Evolutionary conservation across 305 asterid species (phyloP).

Genomic region (Fraxinus greggii): DNA sequence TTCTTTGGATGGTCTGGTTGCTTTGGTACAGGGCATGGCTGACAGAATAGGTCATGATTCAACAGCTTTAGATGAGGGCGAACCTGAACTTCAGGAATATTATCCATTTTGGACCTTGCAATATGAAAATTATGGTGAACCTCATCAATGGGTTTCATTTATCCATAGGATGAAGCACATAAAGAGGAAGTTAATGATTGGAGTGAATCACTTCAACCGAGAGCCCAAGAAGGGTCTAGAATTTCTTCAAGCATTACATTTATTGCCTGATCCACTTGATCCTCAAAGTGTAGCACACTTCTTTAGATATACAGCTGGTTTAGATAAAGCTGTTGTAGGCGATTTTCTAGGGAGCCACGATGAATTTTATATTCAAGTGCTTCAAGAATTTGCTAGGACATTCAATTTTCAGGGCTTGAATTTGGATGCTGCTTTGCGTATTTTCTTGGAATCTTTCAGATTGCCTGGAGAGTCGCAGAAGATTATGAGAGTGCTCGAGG

Average conservation of each 20-base stretch:
- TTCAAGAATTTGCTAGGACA: constrained; percentile 77
- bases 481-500: constrained; percentile 92
- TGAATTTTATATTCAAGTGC: constrained; percentile 77
- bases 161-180: constrained; percentile 69
- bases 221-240: constrained; percentile 87
- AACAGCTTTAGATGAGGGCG: constrained; percentile 35
- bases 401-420: constrained; percentile 75
- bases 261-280: constrained; percentile 74
- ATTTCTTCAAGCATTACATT: constrained; percentile 61
- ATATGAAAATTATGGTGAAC: constrained; percentile 60
- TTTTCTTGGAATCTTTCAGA: constrained; percentile 82
- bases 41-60: constrained; percentile 71
- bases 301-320: constrained; percentile 71
- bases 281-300: constrained; percentile 74
- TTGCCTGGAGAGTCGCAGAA: constrained; percentile 97
- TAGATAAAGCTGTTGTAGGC: constrained; percentile 81
- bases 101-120: constrained; percentile 71
- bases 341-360: constrained; percentile 87
- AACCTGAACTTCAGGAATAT: constrained; percentile 48
- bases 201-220: constrained; percentile 83
- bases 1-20: constrained; percentile 90
- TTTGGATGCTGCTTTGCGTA: constrained; percentile 82
- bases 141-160: constrained; percentile 77
- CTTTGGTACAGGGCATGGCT: constrained; percentile 79
- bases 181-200: constrained; percentile 71